These are phyloP conservation scores for Diaporthe eres DNA, from an alignment of 2,329 filamentous ascomycete species.

Conservation along the genomic window DNA sequence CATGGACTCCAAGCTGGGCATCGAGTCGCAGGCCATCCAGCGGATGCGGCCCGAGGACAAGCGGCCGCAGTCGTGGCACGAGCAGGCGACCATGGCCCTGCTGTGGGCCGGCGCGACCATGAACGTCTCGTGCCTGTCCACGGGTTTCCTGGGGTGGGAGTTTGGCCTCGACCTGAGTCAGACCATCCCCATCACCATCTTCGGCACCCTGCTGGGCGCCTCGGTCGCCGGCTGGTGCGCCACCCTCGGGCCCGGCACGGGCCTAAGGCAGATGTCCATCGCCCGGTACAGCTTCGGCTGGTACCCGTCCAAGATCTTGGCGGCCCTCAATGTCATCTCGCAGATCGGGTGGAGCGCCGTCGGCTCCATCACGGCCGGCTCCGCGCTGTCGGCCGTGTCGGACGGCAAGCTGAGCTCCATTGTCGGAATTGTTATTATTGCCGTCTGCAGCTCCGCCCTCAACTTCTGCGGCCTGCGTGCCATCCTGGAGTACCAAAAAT, in stretches of 20 bases:
- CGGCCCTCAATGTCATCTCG: slow-evolving; percentile 63
- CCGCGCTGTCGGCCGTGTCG: slow-evolving; percentile 60
- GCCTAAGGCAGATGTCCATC: slow-evolving; percentile 65
- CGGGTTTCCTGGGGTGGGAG: slow-evolving; percentile 64
- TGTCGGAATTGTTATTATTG: slow-evolving; percentile 67
- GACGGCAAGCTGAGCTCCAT: slow-evolving; percentile 59
- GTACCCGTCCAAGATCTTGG: slow-evolving; percentile 64
- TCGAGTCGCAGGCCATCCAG: slow-evolving; percentile 62
- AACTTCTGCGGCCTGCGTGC: slow-evolving; percentile 65
- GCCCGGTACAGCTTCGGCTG: slow-evolving; percentile 64
- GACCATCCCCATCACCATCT: slow-evolving; percentile 60
- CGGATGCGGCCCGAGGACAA: slow-evolving; percentile 61
- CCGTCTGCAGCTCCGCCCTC: slow-evolving; percentile 63
- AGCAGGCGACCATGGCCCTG: slow-evolving; percentile 63
- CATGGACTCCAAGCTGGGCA: slow-evolving; percentile 61
- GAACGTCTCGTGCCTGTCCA: slow-evolving; percentile 65
- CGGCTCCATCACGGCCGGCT: slow-evolving; percentile 64
- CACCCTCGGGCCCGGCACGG: slow-evolving; percentile 63
- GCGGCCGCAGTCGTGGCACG: slow-evolving; percentile 53
- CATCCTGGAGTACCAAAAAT: slow-evolving; percentile 64
- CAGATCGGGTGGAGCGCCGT: slow-evolving; percentile 66
- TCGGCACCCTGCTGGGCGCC: slow-evolving; percentile 60
- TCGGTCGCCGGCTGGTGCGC: slow-evolving; percentile 62
- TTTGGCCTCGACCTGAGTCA: slow-evolving; percentile 62
- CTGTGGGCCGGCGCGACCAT: slow-evolving; percentile 66